A percentile compares a stretch with the other conserved stretches of the same genome.
Evolutionary conservation across 306 rosid species (phyloP).

Genomic region (Lotus japonicus): DNA sequence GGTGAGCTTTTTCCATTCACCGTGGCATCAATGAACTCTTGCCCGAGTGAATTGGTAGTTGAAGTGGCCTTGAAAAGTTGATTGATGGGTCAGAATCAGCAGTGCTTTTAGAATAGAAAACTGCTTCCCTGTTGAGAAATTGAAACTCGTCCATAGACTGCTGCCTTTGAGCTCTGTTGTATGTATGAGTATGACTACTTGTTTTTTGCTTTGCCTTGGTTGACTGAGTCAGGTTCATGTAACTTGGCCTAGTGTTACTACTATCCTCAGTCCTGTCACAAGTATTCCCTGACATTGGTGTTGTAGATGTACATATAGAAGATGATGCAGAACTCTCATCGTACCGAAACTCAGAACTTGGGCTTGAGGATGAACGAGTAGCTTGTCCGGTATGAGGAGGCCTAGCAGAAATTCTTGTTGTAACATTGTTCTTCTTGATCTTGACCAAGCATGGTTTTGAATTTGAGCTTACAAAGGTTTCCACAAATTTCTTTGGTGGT

Average conservation of each 20-base stretch:
- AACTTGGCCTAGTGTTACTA: conserved; percentile 56
- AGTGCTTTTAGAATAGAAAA: conserved; percentile 68
- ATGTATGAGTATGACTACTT: conserved; percentile 19
- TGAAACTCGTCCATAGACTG: conserved; percentile 97
- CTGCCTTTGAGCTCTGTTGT: conserved; percentile 73
- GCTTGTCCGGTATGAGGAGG: conserved; percentile 61
- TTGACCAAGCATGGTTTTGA: conserved; percentile 46
- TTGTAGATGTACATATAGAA: conserved; percentile 75
- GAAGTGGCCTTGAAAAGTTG: conserved; percentile 60
- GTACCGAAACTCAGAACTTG: conserved; percentile 75
- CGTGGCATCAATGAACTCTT: conserved; percentile 42
- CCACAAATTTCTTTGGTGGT: conserved; percentile 46
- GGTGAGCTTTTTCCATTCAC: conserved; percentile 14
- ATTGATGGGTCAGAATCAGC: conserved; percentile 64
- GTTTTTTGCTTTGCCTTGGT: conserved; percentile 67
- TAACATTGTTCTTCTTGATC: conserved; percentile 75
- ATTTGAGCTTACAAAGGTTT: conserved; percentile 35
- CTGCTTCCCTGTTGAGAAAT: conserved; percentile 53
- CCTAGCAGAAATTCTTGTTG: conserved; percentile 79
- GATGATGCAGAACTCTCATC: conserved; percentile 95
- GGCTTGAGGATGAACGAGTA: conserved; percentile 84
- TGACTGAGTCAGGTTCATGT: conserved; percentile 86
- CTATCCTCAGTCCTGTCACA: conserved; percentile 73
- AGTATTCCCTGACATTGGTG: conserved; percentile 74
- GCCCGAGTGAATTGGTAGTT: conserved; percentile 40